A percentile compares a stretch with the other conserved stretches of the same genome.
These are phyloP conservation scores for Cutaneotrichosporon dermatis DNA, from an alignment of 1,284 basidiomycete species.

Conservation along the genomic window DNA sequence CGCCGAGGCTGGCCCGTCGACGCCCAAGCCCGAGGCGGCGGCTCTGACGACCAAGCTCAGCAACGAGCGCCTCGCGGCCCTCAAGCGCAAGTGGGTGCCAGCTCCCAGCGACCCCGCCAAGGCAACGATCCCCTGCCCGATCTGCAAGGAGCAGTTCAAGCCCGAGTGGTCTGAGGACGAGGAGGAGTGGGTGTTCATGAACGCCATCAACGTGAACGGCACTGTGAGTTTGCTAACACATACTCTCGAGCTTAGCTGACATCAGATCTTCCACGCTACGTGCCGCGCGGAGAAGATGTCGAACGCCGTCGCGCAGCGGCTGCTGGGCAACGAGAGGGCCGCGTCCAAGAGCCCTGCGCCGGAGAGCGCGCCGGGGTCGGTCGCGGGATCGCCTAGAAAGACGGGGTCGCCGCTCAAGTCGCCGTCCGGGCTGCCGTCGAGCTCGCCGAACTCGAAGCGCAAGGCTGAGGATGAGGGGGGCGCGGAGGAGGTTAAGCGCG, in stretches of 20 bases:
- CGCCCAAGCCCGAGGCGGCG: conserved; percentile 7
- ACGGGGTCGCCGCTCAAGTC: conserved; percentile 3
- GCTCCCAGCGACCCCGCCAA: conserved; percentile 70
- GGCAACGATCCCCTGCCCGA: conserved; percentile 81
- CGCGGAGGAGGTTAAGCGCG: conserved; percentile 22
- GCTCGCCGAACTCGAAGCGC: conserved; percentile 15
- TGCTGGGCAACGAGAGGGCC: conserved; percentile 18
- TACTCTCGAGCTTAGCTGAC: background rate
- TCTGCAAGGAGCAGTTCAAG: conserved; percentile 93
- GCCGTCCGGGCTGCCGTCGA: background rate
- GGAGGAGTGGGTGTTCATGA: conserved; percentile 98
- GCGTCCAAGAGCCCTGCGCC: conserved; percentile 11
- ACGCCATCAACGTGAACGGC: conserved; percentile 77
- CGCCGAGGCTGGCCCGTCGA: conserved; percentile 33
- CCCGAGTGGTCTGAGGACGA: conserved; percentile 93
- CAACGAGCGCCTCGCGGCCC: conserved; percentile 67
- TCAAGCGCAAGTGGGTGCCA: conserved; percentile 74
- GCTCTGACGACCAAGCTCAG: conserved; percentile 41
- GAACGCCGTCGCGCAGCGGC: conserved; percentile 23
- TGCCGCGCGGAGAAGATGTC: conserved; percentile 67
- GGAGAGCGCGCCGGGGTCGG: background rate
- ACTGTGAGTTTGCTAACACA: conserved; percentile 55
- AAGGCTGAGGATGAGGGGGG: conserved; percentile 11
- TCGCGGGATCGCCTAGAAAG: background rate
- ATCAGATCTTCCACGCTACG: conserved; percentile 81